Conservation (phyloP, 805 yeast genomes). For the Yarrowia bubula region DNA sequence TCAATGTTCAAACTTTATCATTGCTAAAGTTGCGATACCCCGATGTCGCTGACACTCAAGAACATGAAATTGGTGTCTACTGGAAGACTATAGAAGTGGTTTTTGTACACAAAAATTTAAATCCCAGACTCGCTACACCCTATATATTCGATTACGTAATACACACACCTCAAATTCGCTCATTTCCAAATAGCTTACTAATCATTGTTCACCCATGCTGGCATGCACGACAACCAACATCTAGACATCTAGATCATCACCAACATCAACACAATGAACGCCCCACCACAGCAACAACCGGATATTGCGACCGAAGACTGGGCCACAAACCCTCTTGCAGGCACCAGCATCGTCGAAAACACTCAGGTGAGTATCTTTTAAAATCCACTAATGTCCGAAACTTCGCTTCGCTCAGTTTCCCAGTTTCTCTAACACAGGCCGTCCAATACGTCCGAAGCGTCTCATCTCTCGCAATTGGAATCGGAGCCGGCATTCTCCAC, state of each 20-base stretch:
- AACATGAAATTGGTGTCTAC: background rate
- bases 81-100: too few species aligned
- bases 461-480: constrained; percentile 51
- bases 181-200: background rate
- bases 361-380: background rate
- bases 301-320: constrained; percentile 12
- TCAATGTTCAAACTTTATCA: background rate
- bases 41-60: constrained; percentile 14
- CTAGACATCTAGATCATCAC: background rate
- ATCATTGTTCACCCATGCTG: background rate
- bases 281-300: background rate
- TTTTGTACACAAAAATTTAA: background rate
- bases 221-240: background rate
- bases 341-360: constrained; percentile 1
- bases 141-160: too few species aligned
- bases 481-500: constrained; percentile 55
- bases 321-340: constrained; percentile 19
- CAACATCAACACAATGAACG: background rate
- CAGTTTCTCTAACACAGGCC: constrained; percentile 31
- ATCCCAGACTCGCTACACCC: background rate
- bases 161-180: too few species aligned
- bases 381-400: too few species aligned
- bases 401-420: too few species aligned
- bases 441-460: constrained; percentile 44
- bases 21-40: constrained; percentile 18